These are phyloP conservation scores for Didymella pinodella DNA, from an alignment of 2,329 filamentous ascomycete species.

Conservation along the genomic window DNA sequence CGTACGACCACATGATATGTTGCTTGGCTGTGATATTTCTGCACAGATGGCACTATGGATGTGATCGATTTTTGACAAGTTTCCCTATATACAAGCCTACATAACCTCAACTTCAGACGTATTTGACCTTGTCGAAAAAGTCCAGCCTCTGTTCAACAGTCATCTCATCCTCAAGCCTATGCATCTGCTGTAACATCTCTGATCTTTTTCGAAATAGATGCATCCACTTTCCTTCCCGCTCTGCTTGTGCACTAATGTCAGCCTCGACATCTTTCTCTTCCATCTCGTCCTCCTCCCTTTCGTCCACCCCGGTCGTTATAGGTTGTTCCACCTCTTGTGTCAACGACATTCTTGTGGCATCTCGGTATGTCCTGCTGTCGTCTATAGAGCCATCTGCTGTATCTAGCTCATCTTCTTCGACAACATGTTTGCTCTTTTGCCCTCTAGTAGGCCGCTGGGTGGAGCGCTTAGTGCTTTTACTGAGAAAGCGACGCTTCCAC, in stretches of 20 bases:
- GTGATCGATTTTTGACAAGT: too few relatives aligned
- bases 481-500: too few relatives aligned
- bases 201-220: background rate
- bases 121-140: background rate
- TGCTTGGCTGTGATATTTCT: background rate
- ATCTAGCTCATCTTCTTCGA: background rate
- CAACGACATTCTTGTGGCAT: background rate
- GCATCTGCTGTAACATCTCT: background rate
- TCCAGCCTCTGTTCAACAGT: background rate
- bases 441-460: background rate
- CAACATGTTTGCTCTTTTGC: background rate
- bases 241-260: background rate
- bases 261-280: too few relatives aligned
- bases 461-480: too few relatives aligned
- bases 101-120: background rate
- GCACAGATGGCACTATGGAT: too few relatives aligned
- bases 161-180: background rate
- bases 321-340: background rate
- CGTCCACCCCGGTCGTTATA: background rate
- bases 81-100: too few relatives aligned
- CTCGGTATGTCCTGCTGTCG: background rate
- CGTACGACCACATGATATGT: background rate
- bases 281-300: background rate
- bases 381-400: background rate
- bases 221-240: background rate